Conservation (phyloP, 148 eudicot species). For the Fallopia convolvulus region DNA sequence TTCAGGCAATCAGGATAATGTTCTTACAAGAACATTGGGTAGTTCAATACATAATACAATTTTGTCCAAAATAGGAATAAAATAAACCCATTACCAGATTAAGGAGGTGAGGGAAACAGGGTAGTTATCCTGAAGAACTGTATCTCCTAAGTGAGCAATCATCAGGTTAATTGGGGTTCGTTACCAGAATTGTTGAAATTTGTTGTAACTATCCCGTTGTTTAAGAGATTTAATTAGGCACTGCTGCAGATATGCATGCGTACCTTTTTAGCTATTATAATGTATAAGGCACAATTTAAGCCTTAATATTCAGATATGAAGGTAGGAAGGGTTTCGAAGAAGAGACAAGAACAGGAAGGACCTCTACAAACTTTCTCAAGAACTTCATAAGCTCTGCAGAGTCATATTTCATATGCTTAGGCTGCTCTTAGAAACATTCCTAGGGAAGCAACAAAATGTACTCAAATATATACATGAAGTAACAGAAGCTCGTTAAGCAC, state of each 20-base stretch:
- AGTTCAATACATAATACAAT: neutral
- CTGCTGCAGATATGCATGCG: neutral
- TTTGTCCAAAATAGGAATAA: neutral
- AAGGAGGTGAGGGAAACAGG: neutral
- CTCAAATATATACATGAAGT: neutral
- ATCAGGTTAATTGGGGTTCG: neutral
- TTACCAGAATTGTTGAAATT: neutral
- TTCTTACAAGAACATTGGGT: neutral
- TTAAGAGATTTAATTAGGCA: neutral
- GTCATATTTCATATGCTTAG: neutral
- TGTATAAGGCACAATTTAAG: neutral
- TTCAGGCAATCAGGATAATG: neutral
- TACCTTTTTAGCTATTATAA: neutral
- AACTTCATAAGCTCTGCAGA: neutral
- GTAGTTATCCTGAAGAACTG: neutral
- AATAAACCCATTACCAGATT: neutral
- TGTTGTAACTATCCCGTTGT: neutral
- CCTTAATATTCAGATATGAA: neutral
- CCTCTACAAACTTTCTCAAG: neutral
- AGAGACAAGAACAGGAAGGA: neutral
- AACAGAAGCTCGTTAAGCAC: constrained; percentile 22
- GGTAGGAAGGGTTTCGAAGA: neutral
- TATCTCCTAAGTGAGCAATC: neutral
- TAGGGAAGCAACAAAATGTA: neutral
- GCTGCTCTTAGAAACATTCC: neutral